phyloP scores from a whole-genome alignment of 352 stramenopile genomes.

The Globisporangium uncinulatum region DNA sequence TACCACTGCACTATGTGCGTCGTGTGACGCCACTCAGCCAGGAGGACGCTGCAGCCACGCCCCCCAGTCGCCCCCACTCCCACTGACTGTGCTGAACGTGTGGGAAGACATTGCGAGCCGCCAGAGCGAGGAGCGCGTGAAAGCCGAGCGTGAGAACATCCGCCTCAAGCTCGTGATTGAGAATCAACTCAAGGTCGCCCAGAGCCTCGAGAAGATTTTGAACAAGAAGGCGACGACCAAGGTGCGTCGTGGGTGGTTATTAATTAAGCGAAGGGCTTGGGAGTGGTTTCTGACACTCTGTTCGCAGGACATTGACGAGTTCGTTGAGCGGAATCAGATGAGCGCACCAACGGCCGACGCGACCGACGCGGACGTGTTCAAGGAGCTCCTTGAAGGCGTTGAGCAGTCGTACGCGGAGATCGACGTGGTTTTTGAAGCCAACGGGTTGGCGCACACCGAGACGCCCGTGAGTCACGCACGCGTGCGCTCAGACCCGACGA shows the following conservation, averaged over 20 bases:
- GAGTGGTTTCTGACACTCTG: neutral
- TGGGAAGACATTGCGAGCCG: slow-evolving; percentile 15
- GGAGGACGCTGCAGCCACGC: too few relatives aligned
- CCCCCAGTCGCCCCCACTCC: neutral
- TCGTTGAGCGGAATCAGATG: slow-evolving; percentile 23
- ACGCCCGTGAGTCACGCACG: slow-evolving; percentile 7
- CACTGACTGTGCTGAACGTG: slow-evolving; percentile 16
- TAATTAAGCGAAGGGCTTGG: too few relatives aligned
- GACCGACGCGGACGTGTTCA: slow-evolving; percentile 26
- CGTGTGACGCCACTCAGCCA: too few relatives aligned
- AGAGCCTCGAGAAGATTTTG: slow-evolving; percentile 38
- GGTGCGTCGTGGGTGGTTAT: slow-evolving; percentile 6
- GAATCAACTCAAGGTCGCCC: slow-evolving; percentile 57
- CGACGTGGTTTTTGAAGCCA: slow-evolving; percentile 20
- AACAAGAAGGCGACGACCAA: slow-evolving; percentile 23
- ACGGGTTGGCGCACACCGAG: slow-evolving; percentile 8
- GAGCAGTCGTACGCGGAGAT: slow-evolving; percentile 36
- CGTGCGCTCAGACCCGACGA: slow-evolving; percentile 6
- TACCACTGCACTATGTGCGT: too few relatives aligned
- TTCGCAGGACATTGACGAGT: slow-evolving; percentile 4
- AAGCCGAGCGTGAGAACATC: slow-evolving; percentile 53
- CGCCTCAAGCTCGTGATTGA: slow-evolving; percentile 44
- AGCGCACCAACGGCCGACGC: slow-evolving; percentile 18
- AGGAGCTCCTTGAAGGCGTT: slow-evolving; percentile 25
- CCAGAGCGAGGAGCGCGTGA: slow-evolving; percentile 22